Conservation (phyloP, 163 green algal genomes). For the Picocystis sp. region DNA sequence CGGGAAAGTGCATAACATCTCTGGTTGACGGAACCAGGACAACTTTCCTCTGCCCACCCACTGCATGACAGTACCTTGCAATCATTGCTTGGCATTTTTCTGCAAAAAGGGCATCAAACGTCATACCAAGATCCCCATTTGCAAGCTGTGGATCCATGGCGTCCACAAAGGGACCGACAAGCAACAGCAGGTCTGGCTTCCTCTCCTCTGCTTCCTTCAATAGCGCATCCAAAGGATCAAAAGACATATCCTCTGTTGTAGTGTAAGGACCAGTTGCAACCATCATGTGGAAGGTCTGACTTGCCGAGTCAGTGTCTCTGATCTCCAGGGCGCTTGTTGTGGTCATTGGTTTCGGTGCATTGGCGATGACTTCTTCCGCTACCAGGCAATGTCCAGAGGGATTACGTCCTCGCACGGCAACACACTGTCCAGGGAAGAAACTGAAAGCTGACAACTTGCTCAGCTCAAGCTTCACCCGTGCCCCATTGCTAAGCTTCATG, state of each 20-base stretch:
- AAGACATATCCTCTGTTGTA: conserved; percentile 37
- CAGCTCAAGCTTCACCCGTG: conserved; percentile 42
- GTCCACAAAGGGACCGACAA: conserved; percentile 72
- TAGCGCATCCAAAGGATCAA: conserved; percentile 48
- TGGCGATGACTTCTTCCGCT: conserved; percentile 30
- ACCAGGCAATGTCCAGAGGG: conserved; percentile 46
- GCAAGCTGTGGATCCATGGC: conserved; percentile 36
- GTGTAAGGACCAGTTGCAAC: conserved; percentile 55
- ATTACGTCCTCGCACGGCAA: conserved; percentile 46
- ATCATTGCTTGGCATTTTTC: conserved; percentile 22
- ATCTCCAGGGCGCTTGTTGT: no score
- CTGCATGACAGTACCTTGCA: conserved; percentile 3
- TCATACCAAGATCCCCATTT: conserved; percentile 27
- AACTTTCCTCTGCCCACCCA: conserved; percentile 13
- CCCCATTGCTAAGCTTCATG: conserved; percentile 26
- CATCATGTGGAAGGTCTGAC: conserved; percentile 17
- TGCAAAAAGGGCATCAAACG: conserved; percentile 45
- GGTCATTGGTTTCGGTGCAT: conserved; percentile 22
- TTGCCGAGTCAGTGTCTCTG: not conserved
- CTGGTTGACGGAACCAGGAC: conserved; percentile 45
- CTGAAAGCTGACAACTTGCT: conserved; percentile 24
- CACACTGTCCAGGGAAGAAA: conserved; percentile 48
- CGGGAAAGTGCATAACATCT: conserved; percentile 40
- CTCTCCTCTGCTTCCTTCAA: conserved; percentile 18
- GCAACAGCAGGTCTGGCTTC: conserved; percentile 36